Percentiles rank a stretch among this genome's conserved stretches.
Evolutionary conservation across 2,329 filamentous ascomycete genomes (phyloP).

Genomic region (Fusarium virguliforme): DNA sequence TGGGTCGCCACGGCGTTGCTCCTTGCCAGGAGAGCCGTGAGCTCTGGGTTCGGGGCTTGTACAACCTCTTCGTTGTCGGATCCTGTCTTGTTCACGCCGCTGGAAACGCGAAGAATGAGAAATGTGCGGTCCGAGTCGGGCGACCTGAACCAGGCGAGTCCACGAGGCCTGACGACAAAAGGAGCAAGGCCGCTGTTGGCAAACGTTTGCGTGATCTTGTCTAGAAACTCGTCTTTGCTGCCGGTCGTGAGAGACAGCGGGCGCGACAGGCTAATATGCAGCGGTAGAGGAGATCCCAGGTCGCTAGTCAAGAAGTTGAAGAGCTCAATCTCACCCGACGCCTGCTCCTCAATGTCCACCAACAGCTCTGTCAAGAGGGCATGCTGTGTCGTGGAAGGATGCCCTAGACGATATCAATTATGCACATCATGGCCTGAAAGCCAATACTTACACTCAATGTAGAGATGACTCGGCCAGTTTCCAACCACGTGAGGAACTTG

Average conservation of each 20-base stretch:
- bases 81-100: conserved; percentile 17
- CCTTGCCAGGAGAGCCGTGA: conserved; percentile 74
- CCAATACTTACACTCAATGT: conserved; percentile 84
- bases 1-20: conserved; percentile 82
- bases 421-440: not conserved
- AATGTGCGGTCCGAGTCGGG: conserved; percentile 82
- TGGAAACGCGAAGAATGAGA: conserved; percentile 79
- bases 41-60: conserved; percentile 64
- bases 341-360: conserved; percentile 54
- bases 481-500: conserved; percentile 87
- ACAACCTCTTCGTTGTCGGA: conserved; percentile 24
- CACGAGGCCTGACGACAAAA: conserved; percentile 60
- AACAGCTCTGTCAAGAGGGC: conserved; percentile 63
- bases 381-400: conserved; percentile 67
- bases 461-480: conserved; percentile 94
- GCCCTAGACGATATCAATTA: conserved; percentile 61
- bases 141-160: conserved; percentile 67
- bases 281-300: conserved; percentile 81
- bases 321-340: conserved; percentile 62
- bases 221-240: conserved; percentile 79
- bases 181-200: conserved; percentile 43
- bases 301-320: conserved; percentile 83
- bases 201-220: conserved; percentile 65
- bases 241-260: conserved; percentile 82
- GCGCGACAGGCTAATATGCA: conserved; percentile 93